Base-by-base conservation (phyloP, 176 grass and related monocot species). In the Bonia amplexicaulis region DNA sequence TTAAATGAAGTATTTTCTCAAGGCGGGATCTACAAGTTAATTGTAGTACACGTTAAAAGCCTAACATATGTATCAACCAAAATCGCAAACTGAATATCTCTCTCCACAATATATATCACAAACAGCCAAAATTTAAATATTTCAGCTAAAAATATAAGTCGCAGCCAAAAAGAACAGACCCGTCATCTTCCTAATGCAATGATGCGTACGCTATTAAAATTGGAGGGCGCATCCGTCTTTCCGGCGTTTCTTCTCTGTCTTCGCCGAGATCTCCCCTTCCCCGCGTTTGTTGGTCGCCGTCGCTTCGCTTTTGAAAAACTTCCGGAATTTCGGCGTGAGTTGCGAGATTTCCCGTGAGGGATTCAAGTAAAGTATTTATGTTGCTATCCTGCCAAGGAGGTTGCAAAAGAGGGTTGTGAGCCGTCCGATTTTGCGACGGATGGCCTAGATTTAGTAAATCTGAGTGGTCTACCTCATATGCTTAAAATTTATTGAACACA, bases 241-340 rank as follows among this genome's bases (percentile, higher is more conserved):
- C 62, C 59, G 40, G 61, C 74, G 73, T 68, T 46, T 17, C 33
- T 57, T 41, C 19, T 44, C 71, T 22, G 53, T 73, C 48, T 9
- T 7, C 44, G 42, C 20, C 61, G 65, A 12, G 79, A 23, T 15
- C 85, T 7, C 12, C 67, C 47, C 29, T 2, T 47, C 70, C 52
- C 79, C 63, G 51, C 79, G n/a, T 68, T 70, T 71, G 54, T 0
- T 48, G 41, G 29, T 80, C 69, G 77, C 70, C 82, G 77, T 89
- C 70, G 69, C 49, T 7, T 89, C 59, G 69, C 68, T 69, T 74
- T 81, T 76, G 70, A 62, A 60, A 75, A 60, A 75, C 31, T 41
- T 52, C 6, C n/a, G 29, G 26, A 9, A 62, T 20, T 62, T n/a
- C 8, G 75, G 75, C 42, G 75, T 62, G 39, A 78, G 14, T 27